Conservation (phyloP, 768 basidiomycete species). For the Hirschioporus abietinus region DNA sequence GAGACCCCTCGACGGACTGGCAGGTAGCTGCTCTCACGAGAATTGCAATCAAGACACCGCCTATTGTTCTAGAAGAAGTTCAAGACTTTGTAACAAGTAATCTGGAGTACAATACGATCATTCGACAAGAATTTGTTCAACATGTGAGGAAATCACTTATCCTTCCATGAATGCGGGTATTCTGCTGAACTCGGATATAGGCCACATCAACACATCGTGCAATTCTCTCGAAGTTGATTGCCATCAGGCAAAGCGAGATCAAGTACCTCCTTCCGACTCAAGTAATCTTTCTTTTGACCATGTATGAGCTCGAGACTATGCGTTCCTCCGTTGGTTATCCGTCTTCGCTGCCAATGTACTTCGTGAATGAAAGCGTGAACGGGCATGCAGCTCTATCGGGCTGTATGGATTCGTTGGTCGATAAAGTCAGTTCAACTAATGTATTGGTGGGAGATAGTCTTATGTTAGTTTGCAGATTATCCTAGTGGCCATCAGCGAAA, state of each 20-base stretch:
- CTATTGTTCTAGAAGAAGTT: constrained; percentile 75
- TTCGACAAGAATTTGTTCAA: constrained; percentile 79
- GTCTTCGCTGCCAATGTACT: constrained; percentile 81
- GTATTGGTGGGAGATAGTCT: constrained; percentile 1
- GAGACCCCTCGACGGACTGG: constrained; percentile 71
- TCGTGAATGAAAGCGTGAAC: constrained; percentile 83
- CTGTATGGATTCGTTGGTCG: constrained; percentile 84
- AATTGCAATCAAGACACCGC: constrained; percentile 84
- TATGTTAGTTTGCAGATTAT: constrained; percentile 53
- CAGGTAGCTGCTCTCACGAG: constrained; percentile 67
- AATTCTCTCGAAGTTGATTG: constrained; percentile 58
- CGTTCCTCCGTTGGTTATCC: constrained; percentile 76
- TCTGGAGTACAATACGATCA: constrained; percentile 87
- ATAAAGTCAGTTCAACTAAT: constrained; percentile 49
- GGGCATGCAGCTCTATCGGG: constrained; percentile 55
- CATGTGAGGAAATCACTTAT: constrained; percentile 42
- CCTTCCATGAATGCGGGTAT: constrained; percentile 1
- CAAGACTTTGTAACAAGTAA: constrained; percentile 82
- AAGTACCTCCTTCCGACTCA: constrained; percentile 76
- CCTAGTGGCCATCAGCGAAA: constrained; percentile 61
- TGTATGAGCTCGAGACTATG: constrained; percentile 86
- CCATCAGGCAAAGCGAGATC: constrained; percentile 61
- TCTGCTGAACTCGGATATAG: constrained; percentile 30
- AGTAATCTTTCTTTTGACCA: constrained; percentile 75
- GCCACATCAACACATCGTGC: constrained; percentile 64